Evolutionary conservation across 768 basidiomycete species (phyloP).

Genomic region (Wakefieldia striispora): DNA sequence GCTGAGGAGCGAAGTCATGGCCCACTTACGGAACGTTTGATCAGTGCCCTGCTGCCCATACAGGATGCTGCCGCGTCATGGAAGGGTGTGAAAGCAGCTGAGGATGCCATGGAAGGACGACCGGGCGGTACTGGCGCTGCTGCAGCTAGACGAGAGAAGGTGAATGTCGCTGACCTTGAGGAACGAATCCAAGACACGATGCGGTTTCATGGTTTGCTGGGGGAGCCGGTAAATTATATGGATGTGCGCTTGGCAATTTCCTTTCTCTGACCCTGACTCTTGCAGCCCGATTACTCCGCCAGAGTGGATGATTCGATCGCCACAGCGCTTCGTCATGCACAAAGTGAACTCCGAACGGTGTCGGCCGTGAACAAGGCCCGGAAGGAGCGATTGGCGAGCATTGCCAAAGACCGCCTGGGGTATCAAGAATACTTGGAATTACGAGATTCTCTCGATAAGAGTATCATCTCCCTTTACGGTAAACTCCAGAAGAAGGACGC

Average conservation of each 20-base stretch:
- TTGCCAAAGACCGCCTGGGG: slow-evolving; percentile 84
- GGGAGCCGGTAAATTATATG: slow-evolving; percentile 58
- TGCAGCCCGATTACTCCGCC: slow-evolving; percentile 68
- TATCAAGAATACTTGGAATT: slow-evolving; percentile 89
- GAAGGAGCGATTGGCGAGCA: slow-evolving; percentile 62
- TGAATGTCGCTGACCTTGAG: slow-evolving; percentile 80
- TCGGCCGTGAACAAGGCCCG: slow-evolving; percentile 82
- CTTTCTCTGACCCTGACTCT: slow-evolving; percentile 21
- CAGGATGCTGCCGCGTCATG: slow-evolving; percentile 56
- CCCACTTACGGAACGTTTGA: slow-evolving; percentile 81
- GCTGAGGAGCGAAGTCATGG: slow-evolving; percentile 83
- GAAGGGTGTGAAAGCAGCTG: slow-evolving; percentile 80
- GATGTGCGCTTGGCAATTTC: slow-evolving; percentile 2
- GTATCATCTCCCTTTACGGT: slow-evolving; percentile 68
- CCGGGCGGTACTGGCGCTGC: slow-evolving; percentile 80
- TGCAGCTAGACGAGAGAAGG: slow-evolving; percentile 67
- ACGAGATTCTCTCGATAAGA: slow-evolving; percentile 84
- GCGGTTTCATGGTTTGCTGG: slow-evolving; percentile 70
- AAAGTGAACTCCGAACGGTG: slow-evolving; percentile 74
- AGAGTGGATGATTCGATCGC: slow-evolving; percentile 95
- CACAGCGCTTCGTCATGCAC: slow-evolving; percentile 84
- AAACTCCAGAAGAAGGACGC: slow-evolving; percentile 83
- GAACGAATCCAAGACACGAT: slow-evolving; percentile 71
- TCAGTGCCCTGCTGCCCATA: slow-evolving; percentile 70
- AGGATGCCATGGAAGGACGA: slow-evolving; percentile 81